These are phyloP conservation scores for Cryptosporidium parvum DNA, from an alignment of 169 alveolate genomes.

Conservation along the genomic window DNA sequence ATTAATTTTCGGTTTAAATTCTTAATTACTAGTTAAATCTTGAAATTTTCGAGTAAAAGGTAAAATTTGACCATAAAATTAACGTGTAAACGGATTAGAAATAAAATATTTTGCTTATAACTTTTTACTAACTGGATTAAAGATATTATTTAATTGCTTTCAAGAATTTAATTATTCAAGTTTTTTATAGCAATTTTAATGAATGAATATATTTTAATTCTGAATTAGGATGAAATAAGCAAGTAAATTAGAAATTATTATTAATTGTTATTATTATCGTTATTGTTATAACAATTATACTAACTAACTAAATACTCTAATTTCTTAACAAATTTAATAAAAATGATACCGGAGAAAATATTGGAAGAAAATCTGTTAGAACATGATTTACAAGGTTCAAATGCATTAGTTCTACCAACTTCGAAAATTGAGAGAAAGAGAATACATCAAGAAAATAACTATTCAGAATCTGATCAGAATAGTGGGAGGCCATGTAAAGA, in stretches of 20 bases:
- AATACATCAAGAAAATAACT: slow-evolving; percentile 3
- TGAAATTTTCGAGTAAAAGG: background rate
- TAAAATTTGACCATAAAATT: background rate
- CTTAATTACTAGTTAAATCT: background rate
- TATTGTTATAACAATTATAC: too few species aligned
- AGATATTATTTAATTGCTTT: background rate
- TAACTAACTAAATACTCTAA: background rate
- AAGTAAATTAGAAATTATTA: background rate
- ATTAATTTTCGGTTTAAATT: background rate
- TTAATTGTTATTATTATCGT: too few species aligned
- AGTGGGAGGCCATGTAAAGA: background rate
- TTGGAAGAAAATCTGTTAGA: slow-evolving; percentile 1
- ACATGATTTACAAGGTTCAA: slow-evolving; percentile 34
- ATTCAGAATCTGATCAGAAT: background rate
- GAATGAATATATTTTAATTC: background rate
- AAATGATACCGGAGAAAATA: slow-evolving; percentile 10
- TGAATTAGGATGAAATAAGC: background rate
- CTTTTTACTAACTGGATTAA: background rate
- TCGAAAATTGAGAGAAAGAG: slow-evolving; percentile 50
- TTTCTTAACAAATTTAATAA: background rate
- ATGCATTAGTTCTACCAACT: slow-evolving; percentile 48
- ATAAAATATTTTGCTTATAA: background rate
- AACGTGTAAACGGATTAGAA: background rate
- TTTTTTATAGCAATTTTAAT: too few species aligned
- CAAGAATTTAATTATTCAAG: background rate